These are phyloP conservation scores for Blastocrithidia nonstop DNA, from an alignment of 208 protist genomes.

Conservation along the genomic window DNA sequence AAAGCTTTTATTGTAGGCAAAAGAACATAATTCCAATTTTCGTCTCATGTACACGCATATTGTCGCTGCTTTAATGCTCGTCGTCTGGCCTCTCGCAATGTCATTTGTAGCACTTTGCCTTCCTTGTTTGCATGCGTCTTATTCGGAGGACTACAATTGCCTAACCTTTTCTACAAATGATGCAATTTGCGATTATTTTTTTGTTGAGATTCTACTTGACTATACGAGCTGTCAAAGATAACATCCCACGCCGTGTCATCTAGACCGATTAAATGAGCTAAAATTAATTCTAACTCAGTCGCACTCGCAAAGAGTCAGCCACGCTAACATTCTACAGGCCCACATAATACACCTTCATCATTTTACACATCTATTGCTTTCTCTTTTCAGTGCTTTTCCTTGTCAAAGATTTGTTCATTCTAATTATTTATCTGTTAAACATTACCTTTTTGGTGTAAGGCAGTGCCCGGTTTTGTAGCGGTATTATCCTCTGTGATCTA, in stretches of 20 bases:
- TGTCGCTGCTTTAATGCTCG: not conserved
- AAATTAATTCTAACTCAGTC: slow-evolving; percentile 31
- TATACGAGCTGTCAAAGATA: not conserved
- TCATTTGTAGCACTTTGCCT: not conserved
- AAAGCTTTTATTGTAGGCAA: too few relatives aligned
- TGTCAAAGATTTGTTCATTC: too few relatives aligned
- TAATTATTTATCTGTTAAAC: too few relatives aligned
- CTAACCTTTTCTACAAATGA: too few relatives aligned
- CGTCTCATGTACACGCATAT: slow-evolving; percentile 44
- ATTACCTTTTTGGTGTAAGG: too few relatives aligned
- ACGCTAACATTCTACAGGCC: slow-evolving; percentile 22
- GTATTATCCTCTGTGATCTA: not conserved
- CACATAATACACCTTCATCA: not conserved
- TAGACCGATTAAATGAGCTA: slow-evolving; percentile 23
- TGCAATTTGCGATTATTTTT: slow-evolving; percentile 2
- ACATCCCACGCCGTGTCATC: not conserved
- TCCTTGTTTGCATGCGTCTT: not conserved
- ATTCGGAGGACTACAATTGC: too few relatives aligned
- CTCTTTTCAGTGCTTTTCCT: too few relatives aligned
- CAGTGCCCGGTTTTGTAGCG: slow-evolving; percentile 1
- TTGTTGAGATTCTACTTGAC: not conserved
- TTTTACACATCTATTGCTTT: not conserved
- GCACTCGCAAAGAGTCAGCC: slow-evolving; percentile 49
- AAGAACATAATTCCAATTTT: slow-evolving; percentile 34
- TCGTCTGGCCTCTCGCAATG: not conserved